Evolutionary conservation across 2,329 filamentous ascomycete genomes (phyloP).

Genomic region (Cladosporium sp.): DNA sequence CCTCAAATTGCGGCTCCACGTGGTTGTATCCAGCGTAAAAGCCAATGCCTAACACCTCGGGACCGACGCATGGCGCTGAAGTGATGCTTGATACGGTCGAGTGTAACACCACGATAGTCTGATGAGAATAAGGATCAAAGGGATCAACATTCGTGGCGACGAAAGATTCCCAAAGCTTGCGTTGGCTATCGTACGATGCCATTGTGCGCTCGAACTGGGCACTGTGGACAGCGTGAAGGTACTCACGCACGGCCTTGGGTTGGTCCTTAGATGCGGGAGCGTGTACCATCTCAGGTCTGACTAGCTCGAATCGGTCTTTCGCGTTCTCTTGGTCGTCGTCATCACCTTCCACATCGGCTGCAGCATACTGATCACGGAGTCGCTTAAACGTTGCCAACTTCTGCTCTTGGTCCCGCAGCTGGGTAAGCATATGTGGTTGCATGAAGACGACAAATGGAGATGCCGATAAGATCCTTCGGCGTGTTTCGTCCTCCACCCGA

Average conservation of each 20-base stretch:
- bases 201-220: constrained; percentile 94
- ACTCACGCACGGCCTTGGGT: constrained; percentile 83
- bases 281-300: constrained; percentile 93
- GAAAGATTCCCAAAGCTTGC: constrained; percentile 93
- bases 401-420: constrained; percentile 83
- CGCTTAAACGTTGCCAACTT: constrained; percentile 75
- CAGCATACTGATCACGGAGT: constrained; percentile 66
- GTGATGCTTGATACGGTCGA: constrained; percentile 91
- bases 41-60: constrained; percentile 80
- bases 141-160: constrained; percentile 81
- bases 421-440: constrained; percentile 88
- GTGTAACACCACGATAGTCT: constrained; percentile 92
- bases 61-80: constrained; percentile 87
- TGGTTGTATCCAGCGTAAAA: constrained; percentile 86
- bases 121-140: constrained; percentile 92
- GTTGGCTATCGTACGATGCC: constrained; percentile 91
- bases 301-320: constrained; percentile 69
- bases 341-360: constrained; percentile 34
- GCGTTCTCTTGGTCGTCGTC: constrained; percentile 39
- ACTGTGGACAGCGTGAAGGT: constrained; percentile 89
- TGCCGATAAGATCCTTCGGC: constrained; percentile 87
- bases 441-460: constrained; percentile 96
- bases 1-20: constrained; percentile 61
- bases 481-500: constrained; percentile 87
- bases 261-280: constrained; percentile 78